A percentile compares a stretch with the other conserved stretches of the same genome.
These are phyloP conservation scores for Ceriops zippeliana DNA, from an alignment of 345 rosid species.

Conservation along the genomic window DNA sequence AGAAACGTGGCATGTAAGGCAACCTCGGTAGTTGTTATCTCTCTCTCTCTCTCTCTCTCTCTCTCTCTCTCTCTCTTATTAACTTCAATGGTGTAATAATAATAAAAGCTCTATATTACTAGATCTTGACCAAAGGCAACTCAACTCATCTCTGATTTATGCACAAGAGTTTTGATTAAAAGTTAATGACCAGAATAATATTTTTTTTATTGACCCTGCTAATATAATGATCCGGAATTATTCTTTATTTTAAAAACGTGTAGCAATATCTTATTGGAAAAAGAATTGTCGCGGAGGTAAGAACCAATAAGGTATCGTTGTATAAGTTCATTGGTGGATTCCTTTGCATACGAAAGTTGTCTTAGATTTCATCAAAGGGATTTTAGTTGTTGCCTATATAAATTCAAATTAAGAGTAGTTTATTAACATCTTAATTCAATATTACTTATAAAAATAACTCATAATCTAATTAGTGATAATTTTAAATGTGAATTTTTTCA, in stretches of 20 bases:
- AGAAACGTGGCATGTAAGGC: constrained; percentile 65
- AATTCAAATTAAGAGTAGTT: too few relatives aligned
- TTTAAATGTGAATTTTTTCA: too few relatives aligned
- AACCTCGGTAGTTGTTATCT: constrained; percentile 38
- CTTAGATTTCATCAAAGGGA: neutral
- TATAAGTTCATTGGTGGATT: constrained; percentile 6
- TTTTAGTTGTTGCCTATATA: too few relatives aligned
- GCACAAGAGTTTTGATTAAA: constrained; percentile 5
- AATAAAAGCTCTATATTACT: neutral
- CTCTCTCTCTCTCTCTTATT: too few relatives aligned
- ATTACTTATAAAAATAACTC: too few relatives aligned
- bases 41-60: neutral
- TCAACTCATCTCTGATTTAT: constrained; percentile 9
- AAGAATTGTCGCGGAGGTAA: neutral
- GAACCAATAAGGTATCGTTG: constrained; percentile 2
- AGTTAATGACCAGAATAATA: neutral
- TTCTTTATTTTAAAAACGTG: neutral
- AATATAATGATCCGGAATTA: neutral
- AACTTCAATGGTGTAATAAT: neutral
- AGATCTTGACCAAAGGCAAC: constrained; percentile 16
- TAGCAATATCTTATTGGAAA: neutral
- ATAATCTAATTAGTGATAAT: too few relatives aligned
- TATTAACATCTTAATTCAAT: too few relatives aligned
- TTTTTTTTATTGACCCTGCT: neutral
- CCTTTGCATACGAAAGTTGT: neutral